Evolutionary conservation across 2,329 filamentous ascomycete species (phyloP), one percentile per base, ranked within the genome.

Genomic region (Pseudogymnoascus sp.): DNA sequence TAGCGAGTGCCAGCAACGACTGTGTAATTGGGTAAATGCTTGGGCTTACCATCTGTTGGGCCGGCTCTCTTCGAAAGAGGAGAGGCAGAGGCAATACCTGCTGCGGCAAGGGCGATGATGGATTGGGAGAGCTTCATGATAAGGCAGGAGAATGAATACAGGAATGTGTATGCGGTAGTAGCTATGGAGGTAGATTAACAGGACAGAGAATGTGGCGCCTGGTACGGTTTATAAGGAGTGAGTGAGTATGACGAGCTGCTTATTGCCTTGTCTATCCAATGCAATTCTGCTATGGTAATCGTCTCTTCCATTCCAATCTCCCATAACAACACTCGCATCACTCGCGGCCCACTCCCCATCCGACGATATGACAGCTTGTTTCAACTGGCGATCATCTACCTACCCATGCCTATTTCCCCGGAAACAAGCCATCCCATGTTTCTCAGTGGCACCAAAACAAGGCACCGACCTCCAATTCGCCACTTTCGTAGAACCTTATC

Each of bases 101-200:
- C 35, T 9, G 63, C 28, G 18, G 64, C 63, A 39, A 67, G 61
- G 61, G 63, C 61, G 56, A 60, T 61, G 38, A 63, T 35, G 18
- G 55, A 57, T 57, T 57, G 55, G n/a, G 61, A 60, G 60, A 63
- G 64, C 61, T 66, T 66, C 66, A 67, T 67, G 5, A 34, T 66
- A 37, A 61, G n/a, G 12, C 19, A 52, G 19, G 8, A 18, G 13
- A 15, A 12, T 52, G 13, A 15, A 12, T 52, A 12, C 26, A 30
- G 2, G 9, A 30, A 30, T 48, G n/a, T 52, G n/a, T 30, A 52
- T 18, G 26, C 13, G 26, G 15, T 30, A 18, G 23, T 52, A 18
- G 45, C 2, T 45, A 5, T 52, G 15, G 45, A 8, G 9, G 45
- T 15, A 30, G 8, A 5, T 18, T 18, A 9, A 52, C 26, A 12